Conservation (phyloP, 1,139 yeast genomes). For the Magnusiomyces suaveolens region DNA sequence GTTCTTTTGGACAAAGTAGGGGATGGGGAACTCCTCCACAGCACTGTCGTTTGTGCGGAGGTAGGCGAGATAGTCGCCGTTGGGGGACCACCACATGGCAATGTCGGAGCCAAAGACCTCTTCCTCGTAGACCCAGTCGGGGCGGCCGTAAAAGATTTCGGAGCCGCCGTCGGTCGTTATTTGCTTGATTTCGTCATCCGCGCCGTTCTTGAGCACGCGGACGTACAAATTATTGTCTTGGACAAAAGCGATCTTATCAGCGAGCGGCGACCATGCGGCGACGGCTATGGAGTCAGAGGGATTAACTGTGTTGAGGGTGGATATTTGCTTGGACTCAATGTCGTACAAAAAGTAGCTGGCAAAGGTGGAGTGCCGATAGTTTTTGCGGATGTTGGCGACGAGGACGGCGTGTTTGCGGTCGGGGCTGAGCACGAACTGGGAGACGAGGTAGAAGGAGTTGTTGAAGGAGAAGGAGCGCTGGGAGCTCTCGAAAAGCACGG, state of each 20-base stretch:
- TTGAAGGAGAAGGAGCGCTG: constrained; percentile 16
- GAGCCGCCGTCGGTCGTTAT: constrained; percentile 63
- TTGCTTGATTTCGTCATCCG: constrained; percentile 27
- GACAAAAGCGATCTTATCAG: constrained; percentile 58
- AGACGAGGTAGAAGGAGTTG: constrained; percentile 19
- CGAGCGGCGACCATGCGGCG: constrained; percentile 70
- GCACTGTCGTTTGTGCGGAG: constrained; percentile 60
- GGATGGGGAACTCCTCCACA: constrained; percentile 57
- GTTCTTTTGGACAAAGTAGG: constrained; percentile 43
- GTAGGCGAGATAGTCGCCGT: constrained; percentile 55
- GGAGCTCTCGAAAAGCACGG: constrained; percentile 14
- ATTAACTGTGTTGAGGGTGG: constrained; percentile 36
- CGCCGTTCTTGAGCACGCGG: constrained; percentile 21
- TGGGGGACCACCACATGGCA: constrained; percentile 84
- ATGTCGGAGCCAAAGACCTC: constrained; percentile 60
- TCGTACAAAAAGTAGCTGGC: constrained; percentile 60
- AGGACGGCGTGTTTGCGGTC: constrained; percentile 43
- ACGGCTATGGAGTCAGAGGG: constrained; percentile 35
- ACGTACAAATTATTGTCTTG: constrained; percentile 53
- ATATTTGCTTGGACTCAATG: constrained; percentile 30
- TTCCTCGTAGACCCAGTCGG: constrained; percentile 97
- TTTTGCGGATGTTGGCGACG: constrained; percentile 42
- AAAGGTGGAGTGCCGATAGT: constrained; percentile 70
- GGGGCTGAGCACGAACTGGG: constrained; percentile 26
- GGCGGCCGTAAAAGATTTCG: constrained; percentile 65